phyloP scores from a whole-genome alignment of 164 flowering plant genomes.

The Dillenia turbinata region DNA sequence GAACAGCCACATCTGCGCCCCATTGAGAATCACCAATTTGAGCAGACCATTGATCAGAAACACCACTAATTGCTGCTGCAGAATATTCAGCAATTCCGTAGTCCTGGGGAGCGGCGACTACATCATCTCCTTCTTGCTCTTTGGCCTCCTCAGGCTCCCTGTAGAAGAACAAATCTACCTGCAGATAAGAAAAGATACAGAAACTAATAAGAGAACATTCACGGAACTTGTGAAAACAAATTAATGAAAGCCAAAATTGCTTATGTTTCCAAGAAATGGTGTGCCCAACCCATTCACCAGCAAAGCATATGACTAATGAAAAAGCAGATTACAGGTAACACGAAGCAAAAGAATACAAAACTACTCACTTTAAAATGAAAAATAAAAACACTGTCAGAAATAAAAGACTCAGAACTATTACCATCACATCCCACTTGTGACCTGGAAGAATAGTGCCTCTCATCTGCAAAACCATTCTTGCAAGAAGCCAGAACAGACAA shows the following conservation, averaged over 20 bases:
- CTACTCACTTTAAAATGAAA: background rate
- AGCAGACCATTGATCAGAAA: constrained; percentile 34
- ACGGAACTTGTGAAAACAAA: too few species aligned
- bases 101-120: constrained; percentile 27
- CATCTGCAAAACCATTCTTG: constrained; percentile 89
- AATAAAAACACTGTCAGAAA: background rate
- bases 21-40: constrained; percentile 38
- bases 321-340: too few species aligned
- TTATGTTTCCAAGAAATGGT: too few species aligned
- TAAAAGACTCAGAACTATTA: constrained; percentile 5
- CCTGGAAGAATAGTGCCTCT: constrained; percentile 70
- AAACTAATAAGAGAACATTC: background rate
- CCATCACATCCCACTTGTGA: constrained; percentile 74
- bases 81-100: constrained; percentile 29
- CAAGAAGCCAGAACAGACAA: constrained; percentile 82
- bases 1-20: constrained; percentile 22
- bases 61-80: constrained; percentile 9
- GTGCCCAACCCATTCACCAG: too few species aligned
- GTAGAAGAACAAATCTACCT: constrained; percentile 89
- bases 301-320: too few species aligned
- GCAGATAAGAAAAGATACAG: constrained; percentile 12
- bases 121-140: constrained; percentile 60
- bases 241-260: too few species aligned
- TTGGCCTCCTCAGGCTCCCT: constrained; percentile 84
- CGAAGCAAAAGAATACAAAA: too few species aligned